Evolutionary conservation across 257 asterid species (phyloP), one percentile per base, ranked within the genome.

Genomic region (Nyctanthes arbortristis): DNA sequence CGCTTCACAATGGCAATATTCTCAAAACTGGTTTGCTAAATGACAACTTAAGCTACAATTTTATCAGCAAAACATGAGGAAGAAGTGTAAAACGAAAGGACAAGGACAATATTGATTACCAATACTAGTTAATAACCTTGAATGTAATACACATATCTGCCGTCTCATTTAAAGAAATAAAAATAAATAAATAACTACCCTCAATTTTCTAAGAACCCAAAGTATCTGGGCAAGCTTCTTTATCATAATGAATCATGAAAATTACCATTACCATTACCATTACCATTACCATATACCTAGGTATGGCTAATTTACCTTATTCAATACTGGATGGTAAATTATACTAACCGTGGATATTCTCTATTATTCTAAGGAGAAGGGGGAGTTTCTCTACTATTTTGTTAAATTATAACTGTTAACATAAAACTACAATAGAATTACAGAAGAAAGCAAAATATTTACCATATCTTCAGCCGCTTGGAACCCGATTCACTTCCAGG

Each of bases 391-490:
- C 16, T 40, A 3, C 52, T 40, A 14, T 40, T 40, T 14, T 12
- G 52, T 12, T 40, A 13, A 39, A 14, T 4, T 40, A 4, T 16
- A 40, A 13, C 13, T 40, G 13, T 7, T 40, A 40, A 40, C 52
- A 40, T 14, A 40, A 40, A 40, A 4, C 16, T 40, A 40, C 52
- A 40, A 40, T n/a, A 14, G n/a, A n/a, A n/a, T n/a, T n/a, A n/a
- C n/a, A n/a, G n/a, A 39, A 14, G 52, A 40, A 40, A 40, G 52
- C 20, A 14, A 62, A 20, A 43, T 24, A 43, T 9, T 12, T 76
- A 91, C 96, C 93, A 85, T 81, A 87, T 87, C 84, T 89, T 92
- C 78, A 84, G 67, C 76, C 79, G 68, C 87, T 92, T 89, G 62
- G 87, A 63, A 11, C 80, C 71, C 4, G 79, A 22, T 6, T 70